Evolutionary conservation across 352 stramenopile species (phyloP), one percentile per base, ranked within the genome.

Genomic region (Pythium phragmitis): DNA sequence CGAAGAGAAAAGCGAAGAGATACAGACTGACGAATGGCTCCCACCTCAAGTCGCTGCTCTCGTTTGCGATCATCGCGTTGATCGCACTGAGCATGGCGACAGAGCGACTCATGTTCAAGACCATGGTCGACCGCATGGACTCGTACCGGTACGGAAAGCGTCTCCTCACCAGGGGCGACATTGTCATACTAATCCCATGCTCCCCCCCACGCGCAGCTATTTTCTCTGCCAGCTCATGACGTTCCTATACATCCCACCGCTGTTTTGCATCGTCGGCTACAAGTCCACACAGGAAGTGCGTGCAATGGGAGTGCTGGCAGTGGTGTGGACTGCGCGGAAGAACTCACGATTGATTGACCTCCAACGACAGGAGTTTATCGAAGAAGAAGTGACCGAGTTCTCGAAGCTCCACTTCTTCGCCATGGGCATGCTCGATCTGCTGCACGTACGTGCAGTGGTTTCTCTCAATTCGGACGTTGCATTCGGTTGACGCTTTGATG

Each of bases 81-180:
- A 67, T 96, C 26, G 65, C 93, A n/a, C 64, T 92, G 42, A 70
- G 79, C 45, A 94, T 94, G 82, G 79, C 80, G 28, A 85, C 82
- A 8, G 87, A 96, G 77, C 73, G 87, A 26, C 87, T 96, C 63
- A 76, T 92, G 57, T 96, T 96, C 63, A 96, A 96, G 65, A 67
- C 91, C 51, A 89, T 96, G 84, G 75, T 96, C 43, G 87, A 96
- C 51, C 85, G 85, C 48, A 96, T 96, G 87, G 80, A 92, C 63
- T 94, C 85, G 54, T 96, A 96, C 69, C 82, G 85, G 84, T 94
- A 48, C 46, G 49, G 36, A 39, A 39, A 6, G 34, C 34, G 34
- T 39, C 7, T 39, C 34, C 34, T 67, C 34, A 45, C 43, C 1
- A 13, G 34, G 34, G 26, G 4, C 26, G 26, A 30, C 26, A 30